Evolutionary conservation across 2,329 filamentous ascomycete genomes (phyloP).

Genomic region (Colletotrichum spinosum): DNA sequence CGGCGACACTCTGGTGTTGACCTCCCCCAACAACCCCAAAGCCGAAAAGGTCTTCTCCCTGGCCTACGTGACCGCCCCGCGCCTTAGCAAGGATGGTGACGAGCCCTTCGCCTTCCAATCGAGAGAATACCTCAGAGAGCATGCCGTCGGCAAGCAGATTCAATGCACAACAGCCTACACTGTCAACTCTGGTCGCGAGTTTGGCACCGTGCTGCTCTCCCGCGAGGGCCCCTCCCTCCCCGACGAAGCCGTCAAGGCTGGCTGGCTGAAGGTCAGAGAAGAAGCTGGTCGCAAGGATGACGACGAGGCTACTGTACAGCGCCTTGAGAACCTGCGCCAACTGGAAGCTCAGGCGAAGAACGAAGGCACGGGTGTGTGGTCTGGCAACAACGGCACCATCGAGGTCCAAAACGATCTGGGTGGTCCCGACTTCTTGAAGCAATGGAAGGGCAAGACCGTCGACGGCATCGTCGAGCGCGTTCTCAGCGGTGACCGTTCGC

Average conservation of each 20-base stretch:
- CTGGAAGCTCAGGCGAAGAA: constrained; percentile 83
- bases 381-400: constrained; percentile 72
- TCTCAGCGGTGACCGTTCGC: constrained; percentile 88
- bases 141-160: constrained; percentile 87
- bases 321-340: constrained; percentile 81
- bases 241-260: constrained; percentile 85
- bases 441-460: constrained; percentile 87
- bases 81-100: constrained; percentile 88
- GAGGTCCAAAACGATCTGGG: constrained; percentile 85
- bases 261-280: constrained; percentile 93
- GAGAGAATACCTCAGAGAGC: constrained; percentile 88
- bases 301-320: constrained; percentile 76
- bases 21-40: constrained; percentile 82
- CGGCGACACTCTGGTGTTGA: constrained; percentile 90
- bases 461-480: constrained; percentile 92
- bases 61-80: constrained; percentile 91
- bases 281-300: constrained; percentile 95
- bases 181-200: constrained; percentile 89
- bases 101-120: constrained; percentile 95
- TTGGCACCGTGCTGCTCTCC: constrained; percentile 80
- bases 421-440: constrained; percentile 81
- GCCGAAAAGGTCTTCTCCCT: constrained; percentile 90
- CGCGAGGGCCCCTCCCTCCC: constrained; percentile 82
- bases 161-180: constrained; percentile 89
- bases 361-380: constrained; percentile 86